phyloP scores from a whole-genome alignment of 2,329 filamentous ascomycete species.

The Colletotrichum sublineola region DNA sequence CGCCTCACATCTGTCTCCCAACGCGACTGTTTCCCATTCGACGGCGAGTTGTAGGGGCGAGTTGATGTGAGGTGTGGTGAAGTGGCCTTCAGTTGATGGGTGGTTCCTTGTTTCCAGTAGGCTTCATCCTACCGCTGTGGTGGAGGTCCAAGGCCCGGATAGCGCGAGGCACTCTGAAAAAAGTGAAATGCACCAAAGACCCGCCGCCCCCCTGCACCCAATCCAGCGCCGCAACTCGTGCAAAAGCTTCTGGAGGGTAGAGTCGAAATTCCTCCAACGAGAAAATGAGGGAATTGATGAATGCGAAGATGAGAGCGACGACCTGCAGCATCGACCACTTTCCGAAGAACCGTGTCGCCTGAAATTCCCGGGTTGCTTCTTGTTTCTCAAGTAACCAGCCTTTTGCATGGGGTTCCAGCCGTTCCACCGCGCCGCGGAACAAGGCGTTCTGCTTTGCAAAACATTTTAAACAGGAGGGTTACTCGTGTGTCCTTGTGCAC shows the following conservation, averaged over 20 bases:
- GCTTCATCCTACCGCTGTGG: conserved; percentile 38
- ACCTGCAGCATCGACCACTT: conserved; percentile 32
- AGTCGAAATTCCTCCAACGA: conserved; percentile 22
- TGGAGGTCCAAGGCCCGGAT: conserved; percentile 31
- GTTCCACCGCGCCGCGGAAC: conserved; percentile 38
- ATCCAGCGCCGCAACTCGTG: conserved; percentile 23
- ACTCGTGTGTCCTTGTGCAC: conserved; percentile 42
- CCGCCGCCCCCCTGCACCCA: conserved; percentile 28
- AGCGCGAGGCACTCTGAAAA: conserved; percentile 20
- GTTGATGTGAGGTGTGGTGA: conserved; percentile 16
- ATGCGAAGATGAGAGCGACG: conserved; percentile 31
- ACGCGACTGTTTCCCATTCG: conserved; percentile 16
- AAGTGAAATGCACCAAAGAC: conserved; percentile 32
- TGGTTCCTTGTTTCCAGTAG: conserved; percentile 41
- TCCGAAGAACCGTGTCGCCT: conserved; percentile 28
- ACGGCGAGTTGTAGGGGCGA: conserved; percentile 27
- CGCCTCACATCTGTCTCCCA: background rate
- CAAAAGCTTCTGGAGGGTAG: conserved; percentile 19
- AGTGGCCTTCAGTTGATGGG: conserved; percentile 38
- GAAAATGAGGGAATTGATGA: conserved; percentile 27
- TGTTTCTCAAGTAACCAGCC: conserved; percentile 8
- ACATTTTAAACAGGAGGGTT: conserved; percentile 42
- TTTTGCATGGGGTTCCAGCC: conserved; percentile 20
- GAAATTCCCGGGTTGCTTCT: conserved; percentile 20
- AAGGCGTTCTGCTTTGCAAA: conserved; percentile 41